Percentiles rank a stretch among this genome's conserved stretches.
These are phyloP conservation scores for Litsea cubeba DNA, from an alignment of 164 flowering plant species.

Conservation along the genomic window DNA sequence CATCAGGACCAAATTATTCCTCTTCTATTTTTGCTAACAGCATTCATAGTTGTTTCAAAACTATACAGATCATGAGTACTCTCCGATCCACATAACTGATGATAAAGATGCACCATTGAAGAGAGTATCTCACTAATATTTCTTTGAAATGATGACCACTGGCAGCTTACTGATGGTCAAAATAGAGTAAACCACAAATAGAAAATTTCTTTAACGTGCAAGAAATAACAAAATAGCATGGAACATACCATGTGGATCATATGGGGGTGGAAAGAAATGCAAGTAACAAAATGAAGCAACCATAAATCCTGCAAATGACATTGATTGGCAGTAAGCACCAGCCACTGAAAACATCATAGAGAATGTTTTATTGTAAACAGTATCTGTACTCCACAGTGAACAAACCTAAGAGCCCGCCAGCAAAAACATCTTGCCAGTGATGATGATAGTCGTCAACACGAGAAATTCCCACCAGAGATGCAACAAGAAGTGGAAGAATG, in stretches of 20 bases:
- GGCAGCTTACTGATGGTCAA: not conserved
- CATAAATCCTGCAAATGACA: conserved; percentile 8
- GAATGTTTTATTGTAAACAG: not conserved
- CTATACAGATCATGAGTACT: not conserved
- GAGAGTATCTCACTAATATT: not conserved
- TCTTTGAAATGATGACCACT: not conserved
- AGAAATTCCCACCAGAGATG: conserved; percentile 67
- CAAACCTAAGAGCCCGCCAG: conserved; percentile 67
- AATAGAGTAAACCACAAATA: not conserved
- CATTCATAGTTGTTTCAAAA: not conserved
- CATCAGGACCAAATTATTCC: not conserved
- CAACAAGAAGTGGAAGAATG: conserved; percentile 64
- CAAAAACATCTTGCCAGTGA: conserved; percentile 84
- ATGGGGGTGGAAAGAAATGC: conserved; percentile 17
- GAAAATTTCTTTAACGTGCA: not conserved
- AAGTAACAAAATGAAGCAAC: conserved; percentile 18
- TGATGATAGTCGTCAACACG: conserved; percentile 84
- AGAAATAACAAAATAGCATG: not conserved
- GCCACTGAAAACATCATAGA: not conserved
- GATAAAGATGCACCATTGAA: not conserved
- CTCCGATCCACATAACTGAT: not conserved
- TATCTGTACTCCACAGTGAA: not conserved
- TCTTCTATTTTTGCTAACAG: not conserved
- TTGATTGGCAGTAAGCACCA: not conserved
- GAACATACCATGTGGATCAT: conserved; percentile 11